Percentiles rank a stretch among this genome's conserved stretches.
Evolutionary conservation across 164 flowering plant genomes (phyloP).

Genomic region (Tetracentron sinense): DNA sequence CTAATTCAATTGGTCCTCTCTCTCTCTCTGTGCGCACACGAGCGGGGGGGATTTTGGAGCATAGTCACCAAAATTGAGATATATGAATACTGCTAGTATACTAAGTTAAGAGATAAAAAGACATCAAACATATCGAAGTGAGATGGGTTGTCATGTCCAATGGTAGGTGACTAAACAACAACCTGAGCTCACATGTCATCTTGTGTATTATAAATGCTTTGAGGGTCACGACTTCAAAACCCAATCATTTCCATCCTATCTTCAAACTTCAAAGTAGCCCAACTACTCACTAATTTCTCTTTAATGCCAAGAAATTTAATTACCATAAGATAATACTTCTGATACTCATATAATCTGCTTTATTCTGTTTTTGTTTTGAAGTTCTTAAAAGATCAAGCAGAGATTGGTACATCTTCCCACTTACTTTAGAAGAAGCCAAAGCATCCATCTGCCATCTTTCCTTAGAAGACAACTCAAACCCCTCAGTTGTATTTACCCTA

Average conservation of each 20-base stretch:
- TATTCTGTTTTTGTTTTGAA: not conserved
- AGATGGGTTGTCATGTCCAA: conserved; percentile 25
- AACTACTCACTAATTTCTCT: conserved; percentile 22
- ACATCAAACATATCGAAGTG: conserved; percentile 15
- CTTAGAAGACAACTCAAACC: not conserved
- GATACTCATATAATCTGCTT: not conserved
- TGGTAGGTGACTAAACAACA: conserved; percentile 42
- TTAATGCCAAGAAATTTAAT: not conserved
- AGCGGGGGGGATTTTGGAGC: too few relatives aligned
- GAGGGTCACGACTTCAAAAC: conserved; percentile 21
- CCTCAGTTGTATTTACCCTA: not conserved
- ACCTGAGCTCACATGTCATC: conserved; percentile 29
- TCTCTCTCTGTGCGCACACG: not conserved
- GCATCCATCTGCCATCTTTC: not conserved
- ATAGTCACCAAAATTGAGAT: conserved; percentile 7
- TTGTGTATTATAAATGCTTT: conserved; percentile 14
- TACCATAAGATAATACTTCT: not conserved
- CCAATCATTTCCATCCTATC: conserved; percentile 15
- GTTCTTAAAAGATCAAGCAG: not conserved
- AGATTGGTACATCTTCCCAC: not conserved
- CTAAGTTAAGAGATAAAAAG: conserved; percentile 14
- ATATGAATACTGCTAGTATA: not conserved
- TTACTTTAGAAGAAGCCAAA: not conserved
- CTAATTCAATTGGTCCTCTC: not conserved
- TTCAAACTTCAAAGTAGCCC: conserved; percentile 19